Conservation (phyloP, 2,329 filamentous ascomycete genomes). For the Cordyceps pruinosa region DNA sequence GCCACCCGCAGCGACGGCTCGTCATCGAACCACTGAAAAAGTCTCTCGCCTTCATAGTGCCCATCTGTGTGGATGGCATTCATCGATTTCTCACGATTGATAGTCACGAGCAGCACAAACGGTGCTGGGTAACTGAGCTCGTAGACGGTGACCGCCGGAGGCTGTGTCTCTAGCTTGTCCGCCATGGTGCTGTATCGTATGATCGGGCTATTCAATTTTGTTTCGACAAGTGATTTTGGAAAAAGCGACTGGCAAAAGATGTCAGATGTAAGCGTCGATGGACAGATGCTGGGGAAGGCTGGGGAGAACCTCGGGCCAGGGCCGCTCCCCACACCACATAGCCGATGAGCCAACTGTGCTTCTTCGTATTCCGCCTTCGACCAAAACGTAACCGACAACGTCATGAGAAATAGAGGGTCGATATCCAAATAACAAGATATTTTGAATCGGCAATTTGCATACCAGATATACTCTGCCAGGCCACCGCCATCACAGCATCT, state of each 20-base stretch:
- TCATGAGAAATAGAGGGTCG: neutral
- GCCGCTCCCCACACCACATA: neutral
- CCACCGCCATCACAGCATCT: neutral
- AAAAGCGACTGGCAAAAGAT: neutral
- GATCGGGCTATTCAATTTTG: neutral
- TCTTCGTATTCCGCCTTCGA: neutral
- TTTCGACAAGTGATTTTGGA: too few relatives aligned
- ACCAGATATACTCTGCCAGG: neutral
- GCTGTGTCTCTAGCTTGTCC: constrained; percentile 13
- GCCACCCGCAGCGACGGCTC: constrained; percentile 41
- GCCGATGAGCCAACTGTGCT: neutral
- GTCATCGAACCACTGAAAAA: constrained; percentile 48
- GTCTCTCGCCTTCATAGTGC: constrained; percentile 40
- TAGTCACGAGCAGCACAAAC: constrained; percentile 44
- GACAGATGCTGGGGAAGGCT: neutral
- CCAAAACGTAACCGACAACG: neutral
- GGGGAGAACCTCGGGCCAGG: constrained; percentile 8
- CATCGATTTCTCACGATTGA: constrained; percentile 42
- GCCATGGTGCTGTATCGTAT: constrained; percentile 7
- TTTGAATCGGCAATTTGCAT: neutral
- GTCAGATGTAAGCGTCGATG: neutral
- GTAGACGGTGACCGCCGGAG: constrained; percentile 14
- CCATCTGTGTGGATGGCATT: constrained; percentile 38
- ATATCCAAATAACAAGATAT: neutral
- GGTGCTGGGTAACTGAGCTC: constrained; percentile 38